Base-by-base conservation (phyloP, 805 yeast species). In the Zygosaccharomyces pseudorouxii region DNA sequence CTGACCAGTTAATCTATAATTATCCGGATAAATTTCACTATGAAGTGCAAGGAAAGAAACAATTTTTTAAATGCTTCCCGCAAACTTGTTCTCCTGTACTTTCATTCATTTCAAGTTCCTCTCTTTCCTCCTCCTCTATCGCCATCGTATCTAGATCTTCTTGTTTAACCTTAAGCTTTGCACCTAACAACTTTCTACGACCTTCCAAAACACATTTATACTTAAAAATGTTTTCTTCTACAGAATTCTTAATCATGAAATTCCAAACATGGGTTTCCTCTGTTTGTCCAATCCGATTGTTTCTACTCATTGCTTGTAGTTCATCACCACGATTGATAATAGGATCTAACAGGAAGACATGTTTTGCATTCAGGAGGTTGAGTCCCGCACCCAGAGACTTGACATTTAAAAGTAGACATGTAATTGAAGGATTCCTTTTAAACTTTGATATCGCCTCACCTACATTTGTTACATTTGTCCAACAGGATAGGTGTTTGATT, bases 261-360 rank as follows among this genome's bases (percentile, higher is more conserved):
- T 86, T 84, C 97, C 98, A 93, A 1, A 92, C 95, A 1, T 82
- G 84, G 0, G 99, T 93, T 12, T 79, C 81, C 38, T 75, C 71
- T 2, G 74, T 76, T 65, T 93, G 99, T 0, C 99, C 99, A 61
- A 92, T 90, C 53, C 99, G 72, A 62, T 92, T 96, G 38, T 93
- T 81, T 53, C 99, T 77, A 43, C 95, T 87, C 46, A 90, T 85
- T 0, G 98, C 97, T 63, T 92, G 99, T 12, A 88, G 63, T 57
- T 93, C 98, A 42, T 89, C 73, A 2, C 96, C 84, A 0, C 90
- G 80, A 59, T 89, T 89, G 12, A 93, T 84, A 49, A 93, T 73
- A 1, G 99, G 98, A 68, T 93, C 99, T 64, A 97, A 86, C 4
- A 93, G 65, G 52, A 90, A 84, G 0, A 93, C 92, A 64, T 93